A percentile compares a stretch with the other conserved stretches of the same genome.
Conservation (phyloP, 306 rosid species). For the Erythrophleum fordii region DNA sequence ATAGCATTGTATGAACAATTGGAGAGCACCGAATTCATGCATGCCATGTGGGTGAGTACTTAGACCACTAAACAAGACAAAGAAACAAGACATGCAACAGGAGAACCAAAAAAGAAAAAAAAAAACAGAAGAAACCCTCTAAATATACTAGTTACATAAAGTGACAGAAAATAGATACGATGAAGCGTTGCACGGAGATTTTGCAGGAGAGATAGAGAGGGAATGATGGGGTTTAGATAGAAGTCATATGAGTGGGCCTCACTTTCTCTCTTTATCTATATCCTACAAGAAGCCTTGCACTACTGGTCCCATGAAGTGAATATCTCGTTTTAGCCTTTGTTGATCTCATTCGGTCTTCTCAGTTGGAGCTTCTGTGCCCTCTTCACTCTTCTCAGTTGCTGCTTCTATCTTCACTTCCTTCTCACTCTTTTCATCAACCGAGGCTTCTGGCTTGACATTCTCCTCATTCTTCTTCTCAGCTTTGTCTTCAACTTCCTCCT, state of each 20-base stretch:
- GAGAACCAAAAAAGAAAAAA: too few relatives aligned
- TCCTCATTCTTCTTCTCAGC: slow-evolving; percentile 43
- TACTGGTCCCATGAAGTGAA: not conserved
- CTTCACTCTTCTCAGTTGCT: slow-evolving; percentile 44
- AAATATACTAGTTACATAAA: not conserved
- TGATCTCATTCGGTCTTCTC: slow-evolving; percentile 46
- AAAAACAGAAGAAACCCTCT: not conserved
- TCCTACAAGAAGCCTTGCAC: not conserved
- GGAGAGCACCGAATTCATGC: not conserved
- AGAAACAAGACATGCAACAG: slow-evolving; percentile 34
- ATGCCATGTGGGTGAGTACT: not conserved
- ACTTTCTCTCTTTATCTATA: not conserved
- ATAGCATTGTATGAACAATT: not conserved
- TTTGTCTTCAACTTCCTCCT: slow-evolving; percentile 44
- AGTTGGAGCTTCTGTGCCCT: slow-evolving; percentile 37
- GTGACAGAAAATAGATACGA: not conserved
- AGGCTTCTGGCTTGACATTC: slow-evolving; percentile 27
- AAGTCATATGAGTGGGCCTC: not conserved
- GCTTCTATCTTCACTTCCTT: slow-evolving; percentile 47
- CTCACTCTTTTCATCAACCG: not conserved
- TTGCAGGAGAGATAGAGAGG: too few relatives aligned
- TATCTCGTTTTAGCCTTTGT: too few relatives aligned
- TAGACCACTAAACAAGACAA: slow-evolving; percentile 13
- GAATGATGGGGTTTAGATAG: too few relatives aligned
- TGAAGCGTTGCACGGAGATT: too few relatives aligned